Percentiles rank a stretch among this genome's conserved stretches.
phyloP scores from a whole-genome alignment of 78 protist species.

The Speleostelium caveatum region DNA sequence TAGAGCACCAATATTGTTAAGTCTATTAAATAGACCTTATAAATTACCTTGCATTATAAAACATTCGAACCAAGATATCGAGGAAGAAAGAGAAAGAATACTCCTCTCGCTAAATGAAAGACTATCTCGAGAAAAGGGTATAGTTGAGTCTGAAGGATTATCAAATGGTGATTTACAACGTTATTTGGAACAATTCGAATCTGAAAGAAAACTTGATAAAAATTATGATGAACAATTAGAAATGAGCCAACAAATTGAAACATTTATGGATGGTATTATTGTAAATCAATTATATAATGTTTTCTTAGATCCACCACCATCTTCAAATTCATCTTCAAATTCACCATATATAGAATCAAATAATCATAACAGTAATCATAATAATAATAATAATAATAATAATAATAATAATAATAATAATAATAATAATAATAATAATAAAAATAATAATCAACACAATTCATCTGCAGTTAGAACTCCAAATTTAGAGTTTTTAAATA shows the following conservation, averaged over 20 bases:
- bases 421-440: not conserved
- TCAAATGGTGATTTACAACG: conserved; percentile 1
- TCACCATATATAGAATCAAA: no score
- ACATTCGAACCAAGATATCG: conserved; percentile 22
- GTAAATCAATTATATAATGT: not conserved
- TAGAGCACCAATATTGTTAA: not conserved
- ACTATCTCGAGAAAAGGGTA: conserved; percentile 8
- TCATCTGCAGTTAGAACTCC: no score
- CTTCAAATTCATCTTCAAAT: no score
- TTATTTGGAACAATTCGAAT: conserved; percentile 24
- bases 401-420: not conserved
- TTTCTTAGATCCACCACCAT: not conserved
- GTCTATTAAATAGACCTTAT: conserved; percentile 36
- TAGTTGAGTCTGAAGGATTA: not conserved
- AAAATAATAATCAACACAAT: not conserved
- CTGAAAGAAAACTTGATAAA: conserved; percentile 25
- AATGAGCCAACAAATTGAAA: conserved; percentile 25
- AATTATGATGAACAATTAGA: conserved; percentile 39
- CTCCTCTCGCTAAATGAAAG: not conserved
- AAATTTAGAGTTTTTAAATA: no score
- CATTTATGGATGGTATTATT: conserved; percentile 13
- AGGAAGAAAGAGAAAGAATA: conserved; percentile 4
- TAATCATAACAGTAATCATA: not conserved
- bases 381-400: not conserved
- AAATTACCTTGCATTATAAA: not conserved